These are phyloP conservation scores for Microthlaspi erraticum DNA, from an alignment of 345 rosid genomes.

Conservation along the genomic window DNA sequence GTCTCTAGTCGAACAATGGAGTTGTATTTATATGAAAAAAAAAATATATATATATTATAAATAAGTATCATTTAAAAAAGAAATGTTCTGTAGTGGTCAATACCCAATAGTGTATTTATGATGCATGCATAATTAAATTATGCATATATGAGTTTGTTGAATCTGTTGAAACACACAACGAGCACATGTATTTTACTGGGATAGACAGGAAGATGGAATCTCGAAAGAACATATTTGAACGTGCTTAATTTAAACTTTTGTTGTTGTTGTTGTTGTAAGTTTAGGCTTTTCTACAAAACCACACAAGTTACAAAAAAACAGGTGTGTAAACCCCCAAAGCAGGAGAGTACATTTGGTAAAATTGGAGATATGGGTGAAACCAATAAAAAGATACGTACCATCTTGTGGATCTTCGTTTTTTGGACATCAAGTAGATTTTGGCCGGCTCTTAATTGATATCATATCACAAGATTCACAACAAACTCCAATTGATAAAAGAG, in stretches of 20 bases:
- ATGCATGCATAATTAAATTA: conserved; percentile 9
- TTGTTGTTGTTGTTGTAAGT: neutral
- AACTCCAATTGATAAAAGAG: neutral
- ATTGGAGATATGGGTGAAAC: conserved; percentile 11
- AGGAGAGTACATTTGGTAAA: conserved; percentile 6
- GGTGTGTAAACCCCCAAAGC: neutral
- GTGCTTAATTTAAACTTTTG: neutral
- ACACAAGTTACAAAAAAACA: neutral
- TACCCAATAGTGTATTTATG: neutral
- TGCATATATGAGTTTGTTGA: conserved; percentile 20
- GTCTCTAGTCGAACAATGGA: neutral
- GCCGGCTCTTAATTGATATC: conserved; percentile 12
- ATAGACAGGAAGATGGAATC: conserved; percentile 31
- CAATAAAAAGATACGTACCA: conserved; percentile 15
- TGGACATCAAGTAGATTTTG: neutral
- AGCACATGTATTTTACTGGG: conserved; percentile 23
- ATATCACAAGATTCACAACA: conserved; percentile 26
- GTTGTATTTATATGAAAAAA: too few species aligned
- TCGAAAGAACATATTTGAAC: conserved; percentile 36
- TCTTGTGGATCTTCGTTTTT: conserved; percentile 17
- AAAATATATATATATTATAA: too few species aligned
- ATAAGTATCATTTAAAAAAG: neutral
- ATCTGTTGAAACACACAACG: conserved; percentile 19
- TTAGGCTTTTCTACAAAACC: neutral
- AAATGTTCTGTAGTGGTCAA: neutral